Conservation (phyloP, 1,284 basidiomycete species). For the Trametes polyzona region DNA sequence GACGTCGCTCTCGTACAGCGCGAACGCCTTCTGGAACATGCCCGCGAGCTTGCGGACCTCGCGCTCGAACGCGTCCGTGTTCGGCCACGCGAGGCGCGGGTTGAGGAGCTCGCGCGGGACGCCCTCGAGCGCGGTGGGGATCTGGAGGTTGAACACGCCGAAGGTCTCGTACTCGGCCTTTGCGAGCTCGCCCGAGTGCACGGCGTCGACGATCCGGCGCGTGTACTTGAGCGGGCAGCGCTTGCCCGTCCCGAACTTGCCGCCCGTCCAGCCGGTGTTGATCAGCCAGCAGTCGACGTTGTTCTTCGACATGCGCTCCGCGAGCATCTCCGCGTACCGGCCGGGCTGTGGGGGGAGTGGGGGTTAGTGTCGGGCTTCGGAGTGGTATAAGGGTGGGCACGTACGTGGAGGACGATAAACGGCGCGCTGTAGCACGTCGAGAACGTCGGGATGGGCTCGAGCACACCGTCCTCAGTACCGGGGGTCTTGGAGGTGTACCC, state of each 20-base stretch:
- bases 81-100: slow-evolving; percentile 83
- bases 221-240: slow-evolving; percentile 97
- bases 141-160: slow-evolving; percentile 76
- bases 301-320: slow-evolving; percentile 91
- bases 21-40: slow-evolving; percentile 95
- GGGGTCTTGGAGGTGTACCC: slow-evolving; percentile 98
- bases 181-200: slow-evolving; percentile 92
- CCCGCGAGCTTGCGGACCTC: slow-evolving; percentile 85
- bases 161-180: slow-evolving; percentile 90
- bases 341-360: slow-evolving; percentile 69
- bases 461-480: slow-evolving; percentile 97
- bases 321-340: slow-evolving; percentile 97
- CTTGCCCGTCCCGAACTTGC: slow-evolving; percentile 90
- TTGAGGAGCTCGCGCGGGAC: slow-evolving; percentile 90
- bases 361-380: slow-evolving; percentile 11
- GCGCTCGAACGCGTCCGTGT: slow-evolving; percentile 84
- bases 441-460: slow-evolving; percentile 99
- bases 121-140: slow-evolving; percentile 82
- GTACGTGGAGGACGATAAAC: slow-evolving; percentile 94
- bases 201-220: slow-evolving; percentile 94
- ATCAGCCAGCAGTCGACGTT: slow-evolving; percentile 97
- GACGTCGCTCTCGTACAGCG: slow-evolving; percentile 86
- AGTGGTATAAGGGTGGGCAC: slow-evolving; percentile 29
- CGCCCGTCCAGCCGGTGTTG: slow-evolving; percentile 99
- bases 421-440: slow-evolving; percentile 99